These are phyloP conservation scores for Gracilaria caudata DNA, from an alignment of 23 red algal species.

Conservation along the genomic window DNA sequence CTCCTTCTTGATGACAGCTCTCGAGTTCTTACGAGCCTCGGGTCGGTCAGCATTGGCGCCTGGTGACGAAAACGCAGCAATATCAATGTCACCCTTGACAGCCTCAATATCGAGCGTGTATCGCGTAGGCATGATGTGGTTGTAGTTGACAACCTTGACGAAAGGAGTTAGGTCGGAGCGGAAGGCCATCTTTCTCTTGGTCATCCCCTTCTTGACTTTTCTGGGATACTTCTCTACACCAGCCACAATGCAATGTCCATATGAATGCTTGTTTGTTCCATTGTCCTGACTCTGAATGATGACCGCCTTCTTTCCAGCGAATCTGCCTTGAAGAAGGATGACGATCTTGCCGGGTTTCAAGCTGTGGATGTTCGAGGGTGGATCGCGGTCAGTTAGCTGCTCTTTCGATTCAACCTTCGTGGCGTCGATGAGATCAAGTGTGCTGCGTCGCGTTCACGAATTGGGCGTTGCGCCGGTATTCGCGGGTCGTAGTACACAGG, in stretches of 20 bases:
- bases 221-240: constrained; percentile 91
- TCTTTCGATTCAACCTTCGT: background rate
- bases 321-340: constrained; percentile 82
- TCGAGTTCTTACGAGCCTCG: constrained; percentile 60
- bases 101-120: constrained; percentile 90
- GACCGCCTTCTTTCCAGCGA: constrained; percentile 95
- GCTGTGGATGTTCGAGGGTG: background rate
- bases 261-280: constrained; percentile 82
- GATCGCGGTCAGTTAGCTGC: background rate
- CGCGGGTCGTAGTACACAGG: background rate
- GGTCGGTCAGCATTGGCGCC: constrained; percentile 59
- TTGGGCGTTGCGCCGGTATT: background rate
- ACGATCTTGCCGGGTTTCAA: constrained; percentile 96
- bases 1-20: constrained; percentile 74
- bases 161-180: constrained; percentile 83
- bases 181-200: constrained; percentile 79
- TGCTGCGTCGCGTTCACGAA: background rate
- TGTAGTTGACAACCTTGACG: constrained; percentile 96
- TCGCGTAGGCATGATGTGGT: constrained; percentile 97
- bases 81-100: constrained; percentile 66
- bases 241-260: constrained; percentile 86
- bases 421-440: background rate
- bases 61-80: constrained; percentile 65
- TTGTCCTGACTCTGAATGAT: constrained; percentile 92
- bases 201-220: constrained; percentile 87